Conservation (phyloP, 495 filamentous ascomycete genomes). For the Aspergillus sparsus region DNA sequence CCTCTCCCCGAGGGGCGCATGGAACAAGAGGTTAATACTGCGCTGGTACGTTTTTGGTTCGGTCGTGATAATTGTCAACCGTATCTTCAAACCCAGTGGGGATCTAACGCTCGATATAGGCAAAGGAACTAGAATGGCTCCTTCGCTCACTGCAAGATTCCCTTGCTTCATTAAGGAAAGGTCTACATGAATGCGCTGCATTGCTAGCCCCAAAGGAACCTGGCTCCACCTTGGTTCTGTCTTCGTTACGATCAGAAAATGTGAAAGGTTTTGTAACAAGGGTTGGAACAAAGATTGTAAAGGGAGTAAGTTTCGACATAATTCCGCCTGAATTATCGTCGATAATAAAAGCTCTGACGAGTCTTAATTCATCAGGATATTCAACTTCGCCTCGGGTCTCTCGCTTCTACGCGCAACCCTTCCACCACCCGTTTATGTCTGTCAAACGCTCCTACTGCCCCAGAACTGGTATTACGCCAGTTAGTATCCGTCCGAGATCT, state of each 20-base stretch:
- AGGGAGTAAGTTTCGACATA: constrained; percentile 58
- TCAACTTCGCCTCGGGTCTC: constrained; percentile 49
- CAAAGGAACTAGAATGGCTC: constrained; percentile 85
- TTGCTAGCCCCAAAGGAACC: constrained; percentile 81
- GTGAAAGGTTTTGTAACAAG: constrained; percentile 91
- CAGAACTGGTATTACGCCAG: constrained; percentile 61
- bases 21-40: constrained; percentile 65
- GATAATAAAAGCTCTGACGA: constrained; percentile 3
- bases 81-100: background rate
- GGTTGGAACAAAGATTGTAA: constrained; percentile 72
- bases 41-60: constrained; percentile 55
- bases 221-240: constrained; percentile 82
- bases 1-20: constrained; percentile 64
- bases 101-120: constrained; percentile 41
- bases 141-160: constrained; percentile 75
- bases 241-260: constrained; percentile 81
- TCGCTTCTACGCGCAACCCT: constrained; percentile 47
- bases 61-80: background rate
- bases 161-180: constrained; percentile 73
- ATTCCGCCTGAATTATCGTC: constrained; percentile 2
- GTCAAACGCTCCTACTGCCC: constrained; percentile 48
- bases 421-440: constrained; percentile 58
- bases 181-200: constrained; percentile 83
- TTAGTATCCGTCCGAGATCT: constrained; percentile 68
- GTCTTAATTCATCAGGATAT: constrained; percentile 45